Conservation (phyloP, 305 asterid species). For the Fraxinus floribunda region DNA sequence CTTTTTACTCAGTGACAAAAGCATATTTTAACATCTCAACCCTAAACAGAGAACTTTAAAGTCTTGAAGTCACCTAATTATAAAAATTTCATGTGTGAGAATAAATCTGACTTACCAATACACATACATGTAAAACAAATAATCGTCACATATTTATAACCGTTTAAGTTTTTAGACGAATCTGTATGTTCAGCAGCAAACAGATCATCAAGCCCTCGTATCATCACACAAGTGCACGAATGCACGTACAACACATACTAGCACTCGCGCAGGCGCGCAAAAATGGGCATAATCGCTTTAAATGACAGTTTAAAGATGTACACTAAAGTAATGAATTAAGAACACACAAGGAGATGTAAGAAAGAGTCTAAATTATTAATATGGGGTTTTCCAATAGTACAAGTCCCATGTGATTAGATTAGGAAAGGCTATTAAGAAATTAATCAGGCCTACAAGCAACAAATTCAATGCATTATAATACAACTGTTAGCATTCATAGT, state of each 20-base stretch:
- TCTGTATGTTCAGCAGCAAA: neutral
- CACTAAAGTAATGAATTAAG: slow-evolving; percentile 18
- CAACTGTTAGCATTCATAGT: slow-evolving; percentile 33
- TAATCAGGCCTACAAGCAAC: slow-evolving; percentile 27
- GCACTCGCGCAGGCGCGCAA: neutral
- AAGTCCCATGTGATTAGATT: slow-evolving; percentile 56
- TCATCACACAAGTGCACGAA: neutral
- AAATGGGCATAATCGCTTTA: neutral
- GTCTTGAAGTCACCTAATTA: neutral
- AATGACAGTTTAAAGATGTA: neutral
- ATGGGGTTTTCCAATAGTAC: slow-evolving; percentile 37
- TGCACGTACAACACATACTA: neutral
- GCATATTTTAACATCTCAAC: neutral
- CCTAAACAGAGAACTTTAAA: neutral
- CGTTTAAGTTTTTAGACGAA: neutral
- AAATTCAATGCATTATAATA: slow-evolving; percentile 43
- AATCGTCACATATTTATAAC: neutral
- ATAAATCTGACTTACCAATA: neutral
- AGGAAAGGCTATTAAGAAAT: slow-evolving; percentile 31
- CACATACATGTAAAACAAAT: neutral
- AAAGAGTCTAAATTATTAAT: slow-evolving; percentile 31
- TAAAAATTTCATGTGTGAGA: neutral
- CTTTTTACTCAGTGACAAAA: neutral
- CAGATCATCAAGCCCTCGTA: neutral
- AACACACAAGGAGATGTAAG: slow-evolving; percentile 8